These are phyloP conservation scores for Oryza longistaminata DNA, from an alignment of 176 grass and related monocot species.

Conservation along the genomic window DNA sequence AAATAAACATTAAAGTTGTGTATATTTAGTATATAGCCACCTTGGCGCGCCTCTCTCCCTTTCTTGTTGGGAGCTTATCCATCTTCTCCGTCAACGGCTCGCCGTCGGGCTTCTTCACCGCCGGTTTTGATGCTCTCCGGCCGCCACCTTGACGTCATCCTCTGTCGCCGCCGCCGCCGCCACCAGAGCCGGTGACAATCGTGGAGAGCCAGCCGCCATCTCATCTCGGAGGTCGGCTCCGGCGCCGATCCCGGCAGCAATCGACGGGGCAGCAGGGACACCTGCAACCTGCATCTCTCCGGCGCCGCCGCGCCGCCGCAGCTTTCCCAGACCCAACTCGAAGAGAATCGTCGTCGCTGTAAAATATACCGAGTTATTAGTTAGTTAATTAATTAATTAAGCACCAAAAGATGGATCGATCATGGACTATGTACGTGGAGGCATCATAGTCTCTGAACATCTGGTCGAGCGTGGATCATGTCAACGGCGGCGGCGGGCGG, in stretches of 20 bases:
- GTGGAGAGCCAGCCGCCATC: conserved; percentile 18
- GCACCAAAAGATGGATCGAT: too few relatives aligned
- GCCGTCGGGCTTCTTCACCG: too few relatives aligned
- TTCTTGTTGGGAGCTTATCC: background rate
- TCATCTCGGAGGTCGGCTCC: conserved; percentile 13
- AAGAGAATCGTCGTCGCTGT: conserved; percentile 25
- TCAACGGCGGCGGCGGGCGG: background rate
- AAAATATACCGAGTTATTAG: background rate
- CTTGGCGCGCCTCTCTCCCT: background rate
- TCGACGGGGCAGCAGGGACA: background rate
- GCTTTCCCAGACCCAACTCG: background rate
- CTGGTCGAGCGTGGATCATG: background rate
- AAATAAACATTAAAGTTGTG: too few relatives aligned
- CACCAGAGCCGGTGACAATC: background rate
- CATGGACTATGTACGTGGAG: background rate
- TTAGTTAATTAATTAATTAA: too few relatives aligned
- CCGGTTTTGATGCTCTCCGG: too few relatives aligned
- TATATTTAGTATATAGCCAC: background rate
- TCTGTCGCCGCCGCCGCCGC: too few relatives aligned
- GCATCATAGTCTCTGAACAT: background rate
- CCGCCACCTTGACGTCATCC: too few relatives aligned
- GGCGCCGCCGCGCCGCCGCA: background rate
- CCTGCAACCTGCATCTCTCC: background rate
- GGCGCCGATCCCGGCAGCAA: background rate
- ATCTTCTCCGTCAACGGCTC: background rate